Evolutionary conservation across 768 basidiomycete genomes (phyloP).

Genomic region (Collybiopsis confluens): DNA sequence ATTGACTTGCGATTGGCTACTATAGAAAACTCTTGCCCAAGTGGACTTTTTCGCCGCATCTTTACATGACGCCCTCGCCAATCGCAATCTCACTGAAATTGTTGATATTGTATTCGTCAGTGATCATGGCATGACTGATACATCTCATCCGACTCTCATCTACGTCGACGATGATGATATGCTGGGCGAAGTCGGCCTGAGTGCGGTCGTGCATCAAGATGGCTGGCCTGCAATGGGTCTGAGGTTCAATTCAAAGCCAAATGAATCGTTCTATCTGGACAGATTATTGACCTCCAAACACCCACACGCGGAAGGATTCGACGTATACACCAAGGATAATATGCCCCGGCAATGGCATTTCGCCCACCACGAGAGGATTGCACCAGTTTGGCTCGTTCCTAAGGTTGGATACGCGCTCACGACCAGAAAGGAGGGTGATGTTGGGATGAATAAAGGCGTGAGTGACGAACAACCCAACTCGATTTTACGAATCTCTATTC

Average conservation of each 20-base stretch:
- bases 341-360: slow-evolving; percentile 87
- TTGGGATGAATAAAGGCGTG: slow-evolving; percentile 73
- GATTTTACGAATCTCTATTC: neutral
- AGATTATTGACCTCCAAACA: slow-evolving; percentile 43
- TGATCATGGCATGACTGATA: slow-evolving; percentile 91
- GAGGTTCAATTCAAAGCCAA: slow-evolving; percentile 59
- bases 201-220: slow-evolving; percentile 67
- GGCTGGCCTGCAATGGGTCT: slow-evolving; percentile 91
- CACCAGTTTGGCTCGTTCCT: slow-evolving; percentile 84
- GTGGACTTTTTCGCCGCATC: slow-evolving; percentile 75
- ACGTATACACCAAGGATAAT: slow-evolving; percentile 72
- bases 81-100: slow-evolving; percentile 75
- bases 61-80: slow-evolving; percentile 56
- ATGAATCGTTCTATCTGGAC: slow-evolving; percentile 52
- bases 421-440: slow-evolving; percentile 52
- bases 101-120: slow-evolving; percentile 89
- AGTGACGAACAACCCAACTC: slow-evolving; percentile 20
- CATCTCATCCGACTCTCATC: slow-evolving; percentile 68
- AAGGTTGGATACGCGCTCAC: slow-evolving; percentile 78
- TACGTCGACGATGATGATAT: slow-evolving; percentile 88
- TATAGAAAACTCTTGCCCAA: slow-evolving; percentile 55
- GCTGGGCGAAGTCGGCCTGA: slow-evolving; percentile 58
- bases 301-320: slow-evolving; percentile 60
- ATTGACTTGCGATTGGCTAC: too few relatives aligned
- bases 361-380: slow-evolving; percentile 67